Evolutionary conservation across 139 green algal species (phyloP).

Genomic region (Micromonas commoda): DNA sequence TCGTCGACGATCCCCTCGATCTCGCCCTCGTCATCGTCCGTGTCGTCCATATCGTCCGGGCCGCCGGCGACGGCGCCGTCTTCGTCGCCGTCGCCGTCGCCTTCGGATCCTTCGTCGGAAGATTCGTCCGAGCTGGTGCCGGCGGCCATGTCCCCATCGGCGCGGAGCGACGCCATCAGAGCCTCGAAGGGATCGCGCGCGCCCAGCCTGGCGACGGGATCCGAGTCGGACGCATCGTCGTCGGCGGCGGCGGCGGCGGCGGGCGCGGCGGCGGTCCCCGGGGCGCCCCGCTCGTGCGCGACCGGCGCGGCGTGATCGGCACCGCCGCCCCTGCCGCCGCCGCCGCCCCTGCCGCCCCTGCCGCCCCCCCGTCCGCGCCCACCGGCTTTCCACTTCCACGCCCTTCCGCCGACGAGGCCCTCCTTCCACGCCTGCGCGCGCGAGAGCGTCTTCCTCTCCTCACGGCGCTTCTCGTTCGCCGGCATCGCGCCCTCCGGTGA

Average conservation of each 20-base stretch:
- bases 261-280: too few species aligned
- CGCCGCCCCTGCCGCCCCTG: neutral
- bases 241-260: too few species aligned
- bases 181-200: neutral
- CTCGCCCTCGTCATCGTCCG: slow-evolving; percentile 5
- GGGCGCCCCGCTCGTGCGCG: neutral
- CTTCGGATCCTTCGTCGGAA: neutral
- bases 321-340: neutral
- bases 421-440: neutral
- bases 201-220: too few species aligned
- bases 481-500: slow-evolving; percentile 8
- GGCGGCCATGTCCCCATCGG: too few species aligned
- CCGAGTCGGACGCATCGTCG: too few species aligned
- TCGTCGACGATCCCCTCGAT: neutral
- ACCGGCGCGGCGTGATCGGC: neutral
- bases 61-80: neutral
- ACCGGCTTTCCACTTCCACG: neutral
- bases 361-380: neutral
- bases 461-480: neutral
- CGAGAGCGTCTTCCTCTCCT: neutral
- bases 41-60: neutral
- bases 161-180: neutral
- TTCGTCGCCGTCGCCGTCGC: neutral
- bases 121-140: too few species aligned
- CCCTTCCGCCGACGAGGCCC: neutral